phyloP scores from a whole-genome alignment of 108 stramenopile species.

The Skeletonema potamos region DNA sequence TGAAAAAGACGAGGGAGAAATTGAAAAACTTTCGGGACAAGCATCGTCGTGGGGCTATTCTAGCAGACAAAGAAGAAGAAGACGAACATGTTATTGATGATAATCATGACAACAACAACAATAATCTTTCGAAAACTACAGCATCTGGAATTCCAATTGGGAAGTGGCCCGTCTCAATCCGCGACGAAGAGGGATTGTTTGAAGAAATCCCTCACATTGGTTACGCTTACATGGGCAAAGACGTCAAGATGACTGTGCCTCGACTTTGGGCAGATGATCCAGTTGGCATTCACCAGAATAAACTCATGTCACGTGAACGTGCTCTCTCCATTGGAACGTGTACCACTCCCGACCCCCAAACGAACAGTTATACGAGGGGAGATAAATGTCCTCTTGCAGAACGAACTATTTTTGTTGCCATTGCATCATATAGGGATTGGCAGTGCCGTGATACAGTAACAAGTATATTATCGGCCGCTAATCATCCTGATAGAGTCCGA shows the following conservation, averaged over 20 bases:
- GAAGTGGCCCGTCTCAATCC: constrained; percentile 47
- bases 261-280: constrained; percentile 46
- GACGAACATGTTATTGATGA: constrained; percentile 2
- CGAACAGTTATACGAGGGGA: constrained; percentile 31
- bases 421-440: constrained; percentile 53
- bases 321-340: constrained; percentile 49
- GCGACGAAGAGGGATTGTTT: constrained; percentile 42
- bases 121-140: background rate
- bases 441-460: constrained; percentile 63
- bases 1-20: constrained; percentile 17
- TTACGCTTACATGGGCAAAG: constrained; percentile 21
- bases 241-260: constrained; percentile 41
- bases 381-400: constrained; percentile 38
- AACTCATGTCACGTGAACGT: constrained; percentile 45
- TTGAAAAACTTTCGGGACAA: constrained; percentile 9
- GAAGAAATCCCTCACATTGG: constrained; percentile 51
- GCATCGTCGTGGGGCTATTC: background rate
- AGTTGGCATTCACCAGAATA: constrained; percentile 48
- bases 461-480: constrained; percentile 61
- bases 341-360: constrained; percentile 31
- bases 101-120: background rate
- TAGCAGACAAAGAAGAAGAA: constrained; percentile 9
- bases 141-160: constrained; percentile 33
- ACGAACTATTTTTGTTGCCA: constrained; percentile 48
- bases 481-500: constrained; percentile 66